Evolutionary conservation across 2,329 filamentous ascomycete species (phyloP).

Genomic region (Aspergillus ruber): DNA sequence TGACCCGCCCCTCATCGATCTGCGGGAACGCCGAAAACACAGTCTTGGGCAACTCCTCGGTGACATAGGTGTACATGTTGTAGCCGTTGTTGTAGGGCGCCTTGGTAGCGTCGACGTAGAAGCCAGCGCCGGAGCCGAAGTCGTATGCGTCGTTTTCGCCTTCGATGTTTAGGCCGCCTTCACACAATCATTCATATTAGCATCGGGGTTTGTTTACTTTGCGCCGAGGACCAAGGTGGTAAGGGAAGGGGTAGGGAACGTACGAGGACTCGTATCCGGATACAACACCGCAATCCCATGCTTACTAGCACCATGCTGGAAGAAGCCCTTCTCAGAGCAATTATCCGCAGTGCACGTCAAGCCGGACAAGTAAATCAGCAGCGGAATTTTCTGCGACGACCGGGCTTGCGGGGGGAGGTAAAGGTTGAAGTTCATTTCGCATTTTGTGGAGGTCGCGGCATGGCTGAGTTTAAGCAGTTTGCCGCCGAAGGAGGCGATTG

Average conservation of each 20-base stretch:
- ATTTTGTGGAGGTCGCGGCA: slow-evolving; percentile 68
- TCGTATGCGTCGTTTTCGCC: slow-evolving; percentile 87
- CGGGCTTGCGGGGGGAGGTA: slow-evolving; percentile 73
- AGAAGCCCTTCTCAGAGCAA: slow-evolving; percentile 73
- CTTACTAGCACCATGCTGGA: slow-evolving; percentile 73
- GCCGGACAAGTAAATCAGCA: slow-evolving; percentile 89
- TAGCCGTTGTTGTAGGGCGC: slow-evolving; percentile 72
- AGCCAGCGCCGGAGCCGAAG: slow-evolving; percentile 86
- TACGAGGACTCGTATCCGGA: slow-evolving; percentile 89
- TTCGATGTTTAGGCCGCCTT: slow-evolving; percentile 67
- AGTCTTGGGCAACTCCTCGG: slow-evolving; percentile 72
- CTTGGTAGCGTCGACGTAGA: slow-evolving; percentile 83
- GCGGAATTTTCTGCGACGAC: slow-evolving; percentile 60
- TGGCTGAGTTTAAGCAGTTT: slow-evolving; percentile 92
- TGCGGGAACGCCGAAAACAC: slow-evolving; percentile 67
- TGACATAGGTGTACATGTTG: slow-evolving; percentile 91
- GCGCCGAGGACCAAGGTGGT: not conserved
- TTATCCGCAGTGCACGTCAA: slow-evolving; percentile 90
- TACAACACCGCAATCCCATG: slow-evolving; percentile 88
- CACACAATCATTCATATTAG: not conserved
- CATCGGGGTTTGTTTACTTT: not conserved
- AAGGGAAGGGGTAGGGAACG: slow-evolving; percentile 17
- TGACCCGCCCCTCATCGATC: slow-evolving; percentile 65
- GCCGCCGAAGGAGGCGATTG: slow-evolving; percentile 86
- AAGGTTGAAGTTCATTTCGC: slow-evolving; percentile 87